phyloP scores from a whole-genome alignment of 805 yeast species.

The Pichia manshurica region DNA sequence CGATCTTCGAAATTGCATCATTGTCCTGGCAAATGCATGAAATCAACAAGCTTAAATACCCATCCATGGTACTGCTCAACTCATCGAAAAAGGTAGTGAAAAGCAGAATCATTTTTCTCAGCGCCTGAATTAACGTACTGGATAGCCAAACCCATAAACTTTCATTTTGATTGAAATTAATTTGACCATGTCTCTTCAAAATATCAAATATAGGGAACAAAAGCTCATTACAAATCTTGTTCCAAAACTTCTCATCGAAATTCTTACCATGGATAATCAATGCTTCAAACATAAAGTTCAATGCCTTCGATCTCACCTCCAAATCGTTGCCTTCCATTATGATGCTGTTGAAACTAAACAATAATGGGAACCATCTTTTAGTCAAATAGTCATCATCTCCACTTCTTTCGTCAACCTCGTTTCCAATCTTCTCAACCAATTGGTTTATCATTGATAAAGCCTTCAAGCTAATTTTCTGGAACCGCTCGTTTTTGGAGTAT shows the following conservation, averaged over 20 bases:
- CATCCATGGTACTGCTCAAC: slow-evolving; percentile 68
- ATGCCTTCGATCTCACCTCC: slow-evolving; percentile 87
- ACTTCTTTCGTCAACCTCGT: slow-evolving; percentile 26
- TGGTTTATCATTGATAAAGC: slow-evolving; percentile 68
- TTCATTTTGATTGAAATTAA: slow-evolving; percentile 61
- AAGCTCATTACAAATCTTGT: slow-evolving; percentile 64
- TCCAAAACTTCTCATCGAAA: slow-evolving; percentile 78
- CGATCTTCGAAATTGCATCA: slow-evolving; percentile 93
- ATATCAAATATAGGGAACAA: slow-evolving; percentile 88
- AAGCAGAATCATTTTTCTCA: slow-evolving; percentile 78
- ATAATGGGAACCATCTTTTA: slow-evolving; percentile 80
- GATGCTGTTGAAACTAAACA: slow-evolving; percentile 78
- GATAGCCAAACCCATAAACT: slow-evolving; percentile 93
- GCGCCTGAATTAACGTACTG: slow-evolving; percentile 91
- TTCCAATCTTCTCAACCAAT: slow-evolving; percentile 55
- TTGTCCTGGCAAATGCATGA: slow-evolving; percentile 95
- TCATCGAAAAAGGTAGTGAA: slow-evolving; percentile 78
- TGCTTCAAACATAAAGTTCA: slow-evolving; percentile 76
- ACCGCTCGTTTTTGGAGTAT: slow-evolving; percentile 76
- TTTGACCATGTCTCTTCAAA: slow-evolving; percentile 68
- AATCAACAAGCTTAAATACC: slow-evolving; percentile 68
- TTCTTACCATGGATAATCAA: slow-evolving; percentile 72
- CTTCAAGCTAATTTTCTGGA: slow-evolving; percentile 74
- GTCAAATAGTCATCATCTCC: slow-evolving; percentile 36
- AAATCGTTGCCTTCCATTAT: slow-evolving; percentile 91